Evolutionary conservation across 2,329 filamentous ascomycete genomes (phyloP).

Genomic region (Cladosporium halotolerans): DNA sequence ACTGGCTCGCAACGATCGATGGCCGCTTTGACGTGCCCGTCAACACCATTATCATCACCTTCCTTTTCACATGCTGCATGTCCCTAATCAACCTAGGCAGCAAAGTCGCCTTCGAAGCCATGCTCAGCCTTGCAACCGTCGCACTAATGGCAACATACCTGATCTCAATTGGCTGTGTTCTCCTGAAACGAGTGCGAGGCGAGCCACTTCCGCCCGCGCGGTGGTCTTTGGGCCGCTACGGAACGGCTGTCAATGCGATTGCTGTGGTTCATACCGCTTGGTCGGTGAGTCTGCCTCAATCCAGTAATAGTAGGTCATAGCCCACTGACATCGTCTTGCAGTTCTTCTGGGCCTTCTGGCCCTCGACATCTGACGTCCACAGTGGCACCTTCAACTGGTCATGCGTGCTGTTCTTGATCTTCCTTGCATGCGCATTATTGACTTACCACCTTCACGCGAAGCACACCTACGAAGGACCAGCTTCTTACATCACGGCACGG

Average conservation of each 20-base stretch:
- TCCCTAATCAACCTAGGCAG: constrained; percentile 24
- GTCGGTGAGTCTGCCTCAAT: neutral
- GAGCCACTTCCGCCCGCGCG: constrained; percentile 18
- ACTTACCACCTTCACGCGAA: neutral
- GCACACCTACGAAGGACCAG: constrained; percentile 1
- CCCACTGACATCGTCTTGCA: neutral
- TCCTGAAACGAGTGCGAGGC: constrained; percentile 17
- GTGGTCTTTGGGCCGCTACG: constrained; percentile 21
- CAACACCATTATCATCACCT: constrained; percentile 22
- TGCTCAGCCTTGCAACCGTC: constrained; percentile 34
- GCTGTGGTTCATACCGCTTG: constrained; percentile 21
- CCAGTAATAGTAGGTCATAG: too few species aligned
- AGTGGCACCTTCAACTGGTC: constrained; percentile 7
- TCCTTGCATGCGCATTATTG: neutral
- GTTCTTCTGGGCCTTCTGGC: constrained; percentile 12
- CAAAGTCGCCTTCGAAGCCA: constrained; percentile 28
- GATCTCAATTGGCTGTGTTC: constrained; percentile 32
- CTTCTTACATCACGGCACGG: neutral
- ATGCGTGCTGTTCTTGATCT: neutral
- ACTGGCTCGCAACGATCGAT: constrained; percentile 20
- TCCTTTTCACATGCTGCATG: constrained; percentile 19
- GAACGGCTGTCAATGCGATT: constrained; percentile 22
- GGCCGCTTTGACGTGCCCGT: constrained; percentile 21
- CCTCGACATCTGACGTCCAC: constrained; percentile 2
- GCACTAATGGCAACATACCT: constrained; percentile 37